Conservation (phyloP, 495 filamentous ascomycete species). For the Podospora australis region DNA sequence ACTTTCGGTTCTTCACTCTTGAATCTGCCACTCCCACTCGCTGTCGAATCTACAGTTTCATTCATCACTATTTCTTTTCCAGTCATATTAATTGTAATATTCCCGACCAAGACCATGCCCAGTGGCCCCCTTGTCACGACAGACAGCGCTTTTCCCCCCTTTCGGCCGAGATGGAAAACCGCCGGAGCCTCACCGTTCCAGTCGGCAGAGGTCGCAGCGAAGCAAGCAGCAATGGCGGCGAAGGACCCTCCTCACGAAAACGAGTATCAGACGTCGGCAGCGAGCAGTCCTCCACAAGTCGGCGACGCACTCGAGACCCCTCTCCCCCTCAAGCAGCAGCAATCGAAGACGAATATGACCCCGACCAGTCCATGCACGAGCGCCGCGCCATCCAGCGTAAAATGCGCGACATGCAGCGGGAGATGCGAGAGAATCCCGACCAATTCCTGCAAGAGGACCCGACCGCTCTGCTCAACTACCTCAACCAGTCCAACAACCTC, state of each 20-base stretch:
- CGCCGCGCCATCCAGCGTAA: constrained; percentile 62
- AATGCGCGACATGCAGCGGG: constrained; percentile 58
- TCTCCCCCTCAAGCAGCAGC: constrained; percentile 11
- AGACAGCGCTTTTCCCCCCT: constrained; percentile 1
- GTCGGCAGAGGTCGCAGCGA: constrained; percentile 4
- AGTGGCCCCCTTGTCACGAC: no score
- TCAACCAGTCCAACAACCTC: constrained; percentile 57
- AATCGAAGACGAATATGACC: constrained; percentile 62
- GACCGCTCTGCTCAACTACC: constrained; percentile 47
- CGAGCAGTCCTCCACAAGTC: constrained; percentile 27
- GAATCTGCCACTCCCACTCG: no score
- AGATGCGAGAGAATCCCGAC: constrained; percentile 50
- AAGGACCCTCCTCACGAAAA: constrained; percentile 21
- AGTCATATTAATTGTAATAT: no score
- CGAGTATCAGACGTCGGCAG: constrained; percentile 44
- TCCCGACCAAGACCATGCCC: no score
- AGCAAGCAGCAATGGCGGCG: not conserved
- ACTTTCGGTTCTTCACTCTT: no score
- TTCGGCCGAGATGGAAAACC: constrained; percentile 10
- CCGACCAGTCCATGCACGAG: constrained; percentile 78
- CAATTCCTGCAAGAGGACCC: constrained; percentile 42
- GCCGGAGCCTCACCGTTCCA: constrained; percentile 17
- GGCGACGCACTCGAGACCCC: constrained; percentile 34
- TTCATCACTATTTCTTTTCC: no score
- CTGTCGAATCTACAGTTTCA: no score